Evolutionary conservation across 129 eudicot species (phyloP).

Genomic region (Saposhnikovia divaricata): DNA sequence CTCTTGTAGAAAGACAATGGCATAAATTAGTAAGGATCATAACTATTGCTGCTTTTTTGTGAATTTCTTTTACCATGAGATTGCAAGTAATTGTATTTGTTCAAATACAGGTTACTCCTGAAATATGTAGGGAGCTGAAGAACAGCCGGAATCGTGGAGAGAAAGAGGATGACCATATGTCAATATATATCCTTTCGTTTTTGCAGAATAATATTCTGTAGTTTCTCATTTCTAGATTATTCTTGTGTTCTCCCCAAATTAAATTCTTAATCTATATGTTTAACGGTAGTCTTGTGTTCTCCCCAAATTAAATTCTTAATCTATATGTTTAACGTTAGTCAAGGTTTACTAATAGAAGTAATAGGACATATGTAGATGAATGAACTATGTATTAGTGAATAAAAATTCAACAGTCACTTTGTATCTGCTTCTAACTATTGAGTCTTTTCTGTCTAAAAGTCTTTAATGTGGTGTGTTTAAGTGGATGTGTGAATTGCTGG

Average conservation of each 20-base stretch:
- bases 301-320: background rate
- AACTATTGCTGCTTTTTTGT: background rate
- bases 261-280: background rate
- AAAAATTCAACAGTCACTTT: background rate
- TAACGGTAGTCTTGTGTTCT: background rate
- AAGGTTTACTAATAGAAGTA: background rate
- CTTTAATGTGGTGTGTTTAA: background rate
- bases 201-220: background rate
- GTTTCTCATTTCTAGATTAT: background rate
- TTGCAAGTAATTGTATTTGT: background rate
- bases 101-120: conserved; percentile 66
- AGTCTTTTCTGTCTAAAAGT: background rate
- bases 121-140: conserved; percentile 70
- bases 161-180: conserved; percentile 67
- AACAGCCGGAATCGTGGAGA: conserved; percentile 92
- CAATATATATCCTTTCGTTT: conserved; percentile 64
- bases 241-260: background rate
- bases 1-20: conserved; percentile 58
- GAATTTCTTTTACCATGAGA: background rate
- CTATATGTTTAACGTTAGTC: background rate
- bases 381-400: background rate
- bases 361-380: background rate
- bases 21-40: conserved; percentile 57
- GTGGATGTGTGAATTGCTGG: background rate
- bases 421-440: background rate